Evolutionary conservation across 2,329 filamentous ascomycete species (phyloP), one percentile per base, ranked within the genome.

Genomic region (Neospermospora avenae): DNA sequence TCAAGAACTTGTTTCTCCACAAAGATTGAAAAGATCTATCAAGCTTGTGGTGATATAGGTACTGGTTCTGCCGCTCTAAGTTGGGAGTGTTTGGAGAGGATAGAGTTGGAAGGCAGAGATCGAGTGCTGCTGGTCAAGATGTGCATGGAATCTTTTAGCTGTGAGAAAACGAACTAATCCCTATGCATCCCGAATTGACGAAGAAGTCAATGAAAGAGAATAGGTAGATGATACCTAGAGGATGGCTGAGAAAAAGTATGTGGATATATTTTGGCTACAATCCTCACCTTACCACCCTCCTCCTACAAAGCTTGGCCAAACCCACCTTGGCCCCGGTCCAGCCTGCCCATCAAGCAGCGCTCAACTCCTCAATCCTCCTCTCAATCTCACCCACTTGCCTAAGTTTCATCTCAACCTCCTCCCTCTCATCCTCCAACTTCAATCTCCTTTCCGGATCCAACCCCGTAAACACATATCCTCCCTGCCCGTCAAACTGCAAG

Each of bases 401-500:
- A 55, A 99, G 77, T 73, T 91, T 83, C 53, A 96, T 79, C 61
- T 98, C 93, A 45, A 98, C 80, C 66, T 98, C 93, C 72, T 99
- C 95, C 75, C 90, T 96, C 80, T 98, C 95, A 75, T 99, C 95
- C 79, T 99, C 95, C 53, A 99, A 80, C 74, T 85, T 83, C 74
- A 98, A 75, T 62, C 95, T 81, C 73, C 83, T 86, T 69, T 97
- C 93, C 18, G 93, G 93, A 74, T 99, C 95, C 53, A 99, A 78
- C 59, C 84, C 84, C 0, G 92, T 96, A 71, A 99, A 99, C 37
- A 97, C 85, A 70, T 90, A 96, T 54, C 91, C 81, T 0, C 95
- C 95, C 75, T 96, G 91, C 0, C 95, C 95, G 74, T 98, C 93
- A 73, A 99, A 99, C 75, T 99, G 95, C 71, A 99, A 75, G 62